These are phyloP conservation scores for Brachypodium distachyon DNA, from an alignment of 202 grass and related monocot genomes.

Conservation along the genomic window DNA sequence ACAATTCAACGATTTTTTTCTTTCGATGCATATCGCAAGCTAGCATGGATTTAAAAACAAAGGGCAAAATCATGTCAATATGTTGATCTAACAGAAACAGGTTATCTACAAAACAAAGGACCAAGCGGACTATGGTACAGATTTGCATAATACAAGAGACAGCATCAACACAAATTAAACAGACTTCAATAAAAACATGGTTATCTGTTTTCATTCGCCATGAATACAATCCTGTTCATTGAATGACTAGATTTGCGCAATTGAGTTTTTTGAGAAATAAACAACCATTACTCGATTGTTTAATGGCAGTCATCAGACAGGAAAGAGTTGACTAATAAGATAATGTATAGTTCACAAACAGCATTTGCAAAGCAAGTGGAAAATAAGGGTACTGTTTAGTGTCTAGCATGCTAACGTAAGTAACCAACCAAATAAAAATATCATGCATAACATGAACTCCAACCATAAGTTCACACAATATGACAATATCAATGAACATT, in stretches of 20 bases:
- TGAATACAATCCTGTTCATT: not conserved
- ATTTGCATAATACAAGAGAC: not conserved
- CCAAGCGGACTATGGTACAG: not conserved
- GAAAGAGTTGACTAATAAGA: not conserved
- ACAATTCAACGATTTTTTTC: slow-evolving; percentile 59
- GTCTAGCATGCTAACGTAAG: not conserved
- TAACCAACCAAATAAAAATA: not conserved
- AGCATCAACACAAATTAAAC: not conserved
- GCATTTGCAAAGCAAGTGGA: slow-evolving; percentile 6
- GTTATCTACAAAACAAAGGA: not conserved
- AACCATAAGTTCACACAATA: not conserved
- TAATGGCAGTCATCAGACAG: not conserved
- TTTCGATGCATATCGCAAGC: slow-evolving; percentile 90
- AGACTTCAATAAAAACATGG: not conserved
- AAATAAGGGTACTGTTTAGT: not conserved
- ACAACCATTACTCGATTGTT: not conserved
- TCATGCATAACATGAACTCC: not conserved
- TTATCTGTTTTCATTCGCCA: not conserved
- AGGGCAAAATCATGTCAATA: slow-evolving; percentile 11
- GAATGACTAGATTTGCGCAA: not conserved
- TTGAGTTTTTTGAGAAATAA: not conserved
- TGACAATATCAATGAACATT: not conserved
- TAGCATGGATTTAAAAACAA: slow-evolving; percentile 20
- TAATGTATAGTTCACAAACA: slow-evolving; percentile 1
- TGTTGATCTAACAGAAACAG: not conserved